Evolutionary conservation across 306 rosid genomes (phyloP), one percentile per base, ranked within the genome.

Genomic region (Rosa multiflora): DNA sequence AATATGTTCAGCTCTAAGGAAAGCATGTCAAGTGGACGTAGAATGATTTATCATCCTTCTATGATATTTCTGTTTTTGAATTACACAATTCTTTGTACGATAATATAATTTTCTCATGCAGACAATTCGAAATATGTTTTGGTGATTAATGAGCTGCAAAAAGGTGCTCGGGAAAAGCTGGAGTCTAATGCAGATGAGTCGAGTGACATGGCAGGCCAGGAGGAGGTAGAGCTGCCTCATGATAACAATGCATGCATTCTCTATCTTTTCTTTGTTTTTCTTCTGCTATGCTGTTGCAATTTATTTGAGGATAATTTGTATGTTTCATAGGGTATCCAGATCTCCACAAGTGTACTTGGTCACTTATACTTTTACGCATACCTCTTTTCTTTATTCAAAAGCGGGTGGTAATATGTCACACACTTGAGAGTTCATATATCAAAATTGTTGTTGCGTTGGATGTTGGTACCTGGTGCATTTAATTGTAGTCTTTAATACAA

Each of bases 81-180:
- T 67, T 77, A 14, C 35, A 9, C 18, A 26, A 15, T 55, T 43
- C n/a, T 11, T 69, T 15, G 68, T 58, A 55, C 21, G 29, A 26
- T 13, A 18, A 47, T 48, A 5, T 43, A 21, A 48, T 39, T 56
- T 63, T 52, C 59, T 77, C 37, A 69, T 76, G 85, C 76, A 95
- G 99, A 90, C 82, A 82, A 79, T 71, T 79, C 90, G 73, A 92
- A 83, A 68, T 91, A 83, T 73, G 72, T 86, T 49, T 61, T 63
- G 68, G 76, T 87, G 78, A 85, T 92, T 66, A 91, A 88, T 82
- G 84, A 67, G 72, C 84, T 90, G 85, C 83, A 85, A 80, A 85
- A 85, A 89, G 84, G 56, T 67, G 76, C 76, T 47, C 81, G 86
- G 85, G 84, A 70, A 23, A 23, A 23, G 26, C 26, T 23, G 26